Percentiles rank a stretch among this genome's conserved stretches.
Evolutionary conservation across 352 stramenopile genomes (phyloP).

Genomic region (Thalassiosira sp.): DNA sequence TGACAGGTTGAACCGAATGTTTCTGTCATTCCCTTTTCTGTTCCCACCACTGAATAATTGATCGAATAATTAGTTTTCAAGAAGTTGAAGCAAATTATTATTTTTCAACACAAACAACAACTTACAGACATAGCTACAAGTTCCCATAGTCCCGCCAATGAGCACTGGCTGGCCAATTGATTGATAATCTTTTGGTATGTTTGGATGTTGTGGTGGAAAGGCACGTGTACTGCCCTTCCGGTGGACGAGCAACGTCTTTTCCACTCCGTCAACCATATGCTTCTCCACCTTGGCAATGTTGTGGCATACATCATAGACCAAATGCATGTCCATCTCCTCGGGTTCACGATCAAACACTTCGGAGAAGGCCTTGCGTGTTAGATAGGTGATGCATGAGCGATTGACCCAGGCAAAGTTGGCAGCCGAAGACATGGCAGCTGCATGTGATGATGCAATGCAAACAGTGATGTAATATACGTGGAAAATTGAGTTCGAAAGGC

Average conservation of each 20-base stretch:
- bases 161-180: slow-evolving; percentile 84
- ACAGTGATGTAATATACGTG: too few species aligned
- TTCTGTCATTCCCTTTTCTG: slow-evolving; percentile 85
- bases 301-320: slow-evolving; percentile 87
- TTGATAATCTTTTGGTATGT: slow-evolving; percentile 88
- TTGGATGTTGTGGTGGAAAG: slow-evolving; percentile 86
- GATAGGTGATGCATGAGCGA: slow-evolving; percentile 84
- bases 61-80: background rate
- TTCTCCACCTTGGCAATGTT: slow-evolving; percentile 87
- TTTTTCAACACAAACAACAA: background rate
- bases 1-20: slow-evolving; percentile 88
- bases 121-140: slow-evolving; percentile 70
- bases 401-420: slow-evolving; percentile 89
- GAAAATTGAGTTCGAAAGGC: too few species aligned
- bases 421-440: slow-evolving; percentile 81
- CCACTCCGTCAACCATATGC: slow-evolving; percentile 83
- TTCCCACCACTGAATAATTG: slow-evolving; percentile 82
- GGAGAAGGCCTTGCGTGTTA: slow-evolving; percentile 85
- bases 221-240: slow-evolving; percentile 85
- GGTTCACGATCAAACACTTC: slow-evolving; percentile 83
- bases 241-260: slow-evolving; percentile 85
- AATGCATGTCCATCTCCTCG: slow-evolving; percentile 87
- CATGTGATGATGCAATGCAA: too few species aligned
- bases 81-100: background rate
- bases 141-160: slow-evolving; percentile 87